Base-by-base conservation (phyloP, 345 rosid species). In the Fremontodendron californicum region DNA sequence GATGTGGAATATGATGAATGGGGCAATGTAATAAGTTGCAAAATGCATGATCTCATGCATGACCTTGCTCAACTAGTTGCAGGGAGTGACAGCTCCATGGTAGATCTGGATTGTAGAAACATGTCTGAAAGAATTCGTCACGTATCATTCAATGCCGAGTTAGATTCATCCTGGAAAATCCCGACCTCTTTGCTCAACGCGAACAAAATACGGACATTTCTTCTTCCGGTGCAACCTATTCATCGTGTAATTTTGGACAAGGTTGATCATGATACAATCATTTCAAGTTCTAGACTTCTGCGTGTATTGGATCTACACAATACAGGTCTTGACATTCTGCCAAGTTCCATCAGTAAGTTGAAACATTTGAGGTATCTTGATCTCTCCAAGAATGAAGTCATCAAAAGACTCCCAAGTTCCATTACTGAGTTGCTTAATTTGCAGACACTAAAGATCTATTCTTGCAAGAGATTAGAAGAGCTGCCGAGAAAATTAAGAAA, bases 1-100 rank as follows among this genome's bases (percentile, higher is more conserved):
- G 77, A 79, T 1, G 62, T 58, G 18, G 31, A 11, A 27, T 31
- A 65, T 55, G 81, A 80, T 71, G 10, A 2, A 10, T 74, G 43
- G 37, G 78, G 78, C 1, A 51, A 67, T 18, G 13, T 62, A 29
- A 2, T 0, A 64, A 70, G 21, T 37, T 68, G 76, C 43, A 78
- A 70, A 71, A 75, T 78, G 78, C 77, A 81, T 64, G 79, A 80
- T 64, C 52, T 79, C 6, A 76, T 79, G 78, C 82, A 79, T 54
- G 77, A 79, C 15, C 75, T 82, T 71, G 79, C 85, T 18, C 35
- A 25, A 27, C 4, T 4, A 19, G 75, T 82, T 8, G 75, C 75
- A 19, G 70, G 82, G 9, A 6, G 25, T 0, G 65, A 70, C 48
- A 6, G 69, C 63, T 40, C 16, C 23, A 71, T 6, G 67, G 13